Evolutionary conservation across 2,329 filamentous ascomycete species (phyloP).

Genomic region (Xylaria sp.): DNA sequence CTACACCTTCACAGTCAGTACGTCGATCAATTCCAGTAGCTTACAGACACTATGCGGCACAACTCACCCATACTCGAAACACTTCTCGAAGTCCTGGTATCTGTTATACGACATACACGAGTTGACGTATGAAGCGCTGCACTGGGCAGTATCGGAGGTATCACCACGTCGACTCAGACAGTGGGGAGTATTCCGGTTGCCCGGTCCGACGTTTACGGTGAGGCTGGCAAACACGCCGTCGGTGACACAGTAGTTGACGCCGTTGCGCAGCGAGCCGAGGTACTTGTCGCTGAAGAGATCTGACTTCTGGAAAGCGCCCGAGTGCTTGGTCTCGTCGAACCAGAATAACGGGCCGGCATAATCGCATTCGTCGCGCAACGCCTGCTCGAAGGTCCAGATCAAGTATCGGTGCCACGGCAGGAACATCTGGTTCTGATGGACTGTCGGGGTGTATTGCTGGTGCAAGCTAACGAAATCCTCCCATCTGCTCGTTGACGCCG

Average conservation of each 20-base stretch:
- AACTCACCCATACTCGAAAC: conserved; percentile 20
- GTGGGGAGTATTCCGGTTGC: conserved; percentile 8
- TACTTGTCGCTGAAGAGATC: conserved; percentile 15
- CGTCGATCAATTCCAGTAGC: neutral
- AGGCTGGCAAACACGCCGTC: conserved; percentile 17
- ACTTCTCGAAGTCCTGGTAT: conserved; percentile 18
- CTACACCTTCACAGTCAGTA: conserved; percentile 6
- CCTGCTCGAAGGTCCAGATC: conserved; percentile 16
- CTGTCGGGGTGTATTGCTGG: conserved; percentile 16
- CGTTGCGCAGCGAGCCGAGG: conserved; percentile 9
- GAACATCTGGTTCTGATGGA: conserved; percentile 19
- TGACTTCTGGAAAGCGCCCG: conserved; percentile 13
- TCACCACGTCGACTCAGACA: conserved; percentile 14
- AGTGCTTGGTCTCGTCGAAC: conserved; percentile 21
- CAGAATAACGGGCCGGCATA: conserved; percentile 18
- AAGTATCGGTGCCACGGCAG: conserved; percentile 20
- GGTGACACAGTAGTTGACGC: conserved; percentile 14
- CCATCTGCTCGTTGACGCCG: conserved; percentile 14
- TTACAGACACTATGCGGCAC: neutral
- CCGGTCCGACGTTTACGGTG: conserved; percentile 16
- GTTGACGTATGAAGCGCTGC: conserved; percentile 15
- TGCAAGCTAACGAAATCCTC: conserved; percentile 19
- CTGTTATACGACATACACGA: conserved; percentile 10
- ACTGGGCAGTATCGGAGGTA: conserved; percentile 10
- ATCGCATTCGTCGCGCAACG: conserved; percentile 15